A percentile compares a stretch with the other conserved stretches of the same genome.
Evolutionary conservation across 2,329 filamentous ascomycete species (phyloP).

Genomic region (Alternaria longipes): DNA sequence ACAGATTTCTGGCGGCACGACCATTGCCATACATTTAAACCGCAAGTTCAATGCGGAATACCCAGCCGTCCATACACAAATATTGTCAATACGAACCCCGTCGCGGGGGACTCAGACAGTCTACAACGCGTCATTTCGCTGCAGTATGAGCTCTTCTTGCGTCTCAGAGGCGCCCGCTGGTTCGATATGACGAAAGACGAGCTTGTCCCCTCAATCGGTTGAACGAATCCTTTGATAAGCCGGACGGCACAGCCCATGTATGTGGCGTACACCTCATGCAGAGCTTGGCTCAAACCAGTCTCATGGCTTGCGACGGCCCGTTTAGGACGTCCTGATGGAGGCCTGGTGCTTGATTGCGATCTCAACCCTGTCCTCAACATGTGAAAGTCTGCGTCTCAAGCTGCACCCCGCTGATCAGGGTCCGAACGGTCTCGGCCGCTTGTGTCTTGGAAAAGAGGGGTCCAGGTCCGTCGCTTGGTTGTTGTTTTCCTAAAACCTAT

Average conservation of each 20-base stretch:
- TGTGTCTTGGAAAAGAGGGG: conserved; percentile 23
- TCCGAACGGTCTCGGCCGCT: conserved; percentile 20
- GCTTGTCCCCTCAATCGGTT: conserved; percentile 5
- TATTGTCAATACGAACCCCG: background rate
- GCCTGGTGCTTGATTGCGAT: conserved; percentile 16
- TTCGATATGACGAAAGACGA: conserved; percentile 11
- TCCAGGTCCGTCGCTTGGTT: conserved; percentile 18
- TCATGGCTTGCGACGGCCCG: conserved; percentile 12
- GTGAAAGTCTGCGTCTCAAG: conserved; percentile 18
- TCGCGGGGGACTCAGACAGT: conserved; percentile 3
- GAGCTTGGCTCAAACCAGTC: conserved; percentile 11
- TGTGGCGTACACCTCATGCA: conserved; percentile 19
- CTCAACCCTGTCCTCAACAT: conserved; percentile 24
- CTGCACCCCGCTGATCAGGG: conserved; percentile 27
- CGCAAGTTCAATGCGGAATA: background rate
- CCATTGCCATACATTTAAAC: background rate
- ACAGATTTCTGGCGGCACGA: conserved; percentile 1
- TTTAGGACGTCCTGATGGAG: conserved; percentile 19
- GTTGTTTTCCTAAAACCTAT: conserved; percentile 3
- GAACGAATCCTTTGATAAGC: conserved; percentile 11
- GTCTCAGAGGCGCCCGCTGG: background rate
- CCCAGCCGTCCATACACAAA: background rate
- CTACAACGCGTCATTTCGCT: conserved; percentile 19
- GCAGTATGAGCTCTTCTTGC: conserved; percentile 9
- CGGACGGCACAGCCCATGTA: conserved; percentile 7